Base-by-base conservation (phyloP, 768 basidiomycete species). In the Gyrodon lividus region DNA sequence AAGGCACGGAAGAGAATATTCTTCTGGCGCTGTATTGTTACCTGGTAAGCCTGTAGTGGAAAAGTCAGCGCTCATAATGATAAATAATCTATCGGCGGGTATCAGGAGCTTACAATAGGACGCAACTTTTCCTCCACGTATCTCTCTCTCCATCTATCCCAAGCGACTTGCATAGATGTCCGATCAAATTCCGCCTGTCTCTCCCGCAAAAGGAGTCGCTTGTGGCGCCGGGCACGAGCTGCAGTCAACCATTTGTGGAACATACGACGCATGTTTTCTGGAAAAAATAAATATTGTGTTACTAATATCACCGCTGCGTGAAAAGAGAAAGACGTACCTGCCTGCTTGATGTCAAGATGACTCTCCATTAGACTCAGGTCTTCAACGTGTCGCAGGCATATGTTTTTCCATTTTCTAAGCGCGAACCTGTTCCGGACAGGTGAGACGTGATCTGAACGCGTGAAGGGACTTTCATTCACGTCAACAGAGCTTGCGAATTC, bases 321-420 rank as follows among this genome's bases (percentile, higher is more conserved):
- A 43, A 22, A 33, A 48, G 40, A 39, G 22, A 46, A 52, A 33
- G 28, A 53, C 69, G 33, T 60, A 83, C 91, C 91, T 77, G 91
- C 89, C 39, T 79, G 79, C 67, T 89, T 90, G 40, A 93, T 83
- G 54, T 87, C 78, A 50, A 84, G 79, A 66, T 90, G 89, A 62
- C 88, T 92, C 62, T 90, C 85, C 79, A 93, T 82, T n/a, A 94
- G 77, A 58, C 82, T 85, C 3, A 85, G 68, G 56, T 86, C 82
- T 63, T 91, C 87, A 2, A 77, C 77, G 62, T 89, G 88, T 22
- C 83, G 81, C 33, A 74, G 69, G 59, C 77, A 81, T 33, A 78
- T 71, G 6, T 65, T 69, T 61, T 81, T 84, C 90, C 91, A 93
- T 69, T 84, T 87, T 42, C 67, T 73, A 58, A 88, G 87, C 6